Evolutionary conservation across 345 rosid genomes (phyloP).

Genomic region (Salix udensis): DNA sequence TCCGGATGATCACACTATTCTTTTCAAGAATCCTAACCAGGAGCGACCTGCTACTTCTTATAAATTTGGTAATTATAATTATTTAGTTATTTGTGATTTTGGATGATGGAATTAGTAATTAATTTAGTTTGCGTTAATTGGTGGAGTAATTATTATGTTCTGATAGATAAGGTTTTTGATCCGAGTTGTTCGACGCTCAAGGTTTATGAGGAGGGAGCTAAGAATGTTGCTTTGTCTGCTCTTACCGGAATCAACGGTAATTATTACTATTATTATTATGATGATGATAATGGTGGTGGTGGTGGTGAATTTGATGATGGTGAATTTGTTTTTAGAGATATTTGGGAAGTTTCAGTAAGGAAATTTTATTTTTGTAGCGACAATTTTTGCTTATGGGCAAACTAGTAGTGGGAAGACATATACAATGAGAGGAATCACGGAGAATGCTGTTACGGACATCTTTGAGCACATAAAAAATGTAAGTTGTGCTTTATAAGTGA

Average conservation of each 20-base stretch:
- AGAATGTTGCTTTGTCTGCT: constrained; percentile 82
- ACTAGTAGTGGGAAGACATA: constrained; percentile 90
- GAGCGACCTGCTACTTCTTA: constrained; percentile 45
- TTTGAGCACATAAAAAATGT: constrained; percentile 66
- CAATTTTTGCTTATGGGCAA: constrained; percentile 91
- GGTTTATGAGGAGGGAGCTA: constrained; percentile 91
- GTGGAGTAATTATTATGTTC: not conserved
- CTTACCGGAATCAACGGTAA: constrained; percentile 88
- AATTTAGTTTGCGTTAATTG: not conserved
- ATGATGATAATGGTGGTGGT: no score
- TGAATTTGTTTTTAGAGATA: not conserved
- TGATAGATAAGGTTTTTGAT: constrained; percentile 78
- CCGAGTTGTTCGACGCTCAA: constrained; percentile 51
- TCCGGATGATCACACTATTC: constrained; percentile 54
- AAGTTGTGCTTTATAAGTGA: constrained; percentile 12
- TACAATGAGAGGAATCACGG: constrained; percentile 87
- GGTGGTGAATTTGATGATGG: no score
- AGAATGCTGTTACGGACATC: constrained; percentile 67
- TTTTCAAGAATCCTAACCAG: constrained; percentile 59
- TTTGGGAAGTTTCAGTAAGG: not conserved
- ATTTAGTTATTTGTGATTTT: not conserved
- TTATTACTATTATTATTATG: not conserved
- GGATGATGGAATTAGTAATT: not conserved
- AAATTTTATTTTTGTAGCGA: constrained; percentile 47
- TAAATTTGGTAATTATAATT: constrained; percentile 52